phyloP scores from a whole-genome alignment of 148 eudicot genomes.

The Cornus suecica region DNA sequence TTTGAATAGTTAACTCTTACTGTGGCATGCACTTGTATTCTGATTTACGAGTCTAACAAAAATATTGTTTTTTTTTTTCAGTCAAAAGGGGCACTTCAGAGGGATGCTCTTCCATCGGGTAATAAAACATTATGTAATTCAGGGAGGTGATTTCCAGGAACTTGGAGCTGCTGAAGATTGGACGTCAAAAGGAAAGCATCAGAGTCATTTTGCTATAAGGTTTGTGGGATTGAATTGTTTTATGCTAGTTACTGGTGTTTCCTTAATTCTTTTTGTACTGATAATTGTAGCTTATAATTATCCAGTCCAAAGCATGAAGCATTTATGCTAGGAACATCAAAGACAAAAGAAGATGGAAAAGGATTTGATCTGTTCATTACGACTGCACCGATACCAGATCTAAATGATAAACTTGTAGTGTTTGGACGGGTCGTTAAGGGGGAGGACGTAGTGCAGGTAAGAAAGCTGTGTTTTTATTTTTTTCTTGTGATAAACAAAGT shows the following conservation, averaged over 20 bases:
- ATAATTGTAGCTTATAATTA: slow-evolving; percentile 1
- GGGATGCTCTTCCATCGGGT: slow-evolving; percentile 87
- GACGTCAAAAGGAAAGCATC: slow-evolving; percentile 68
- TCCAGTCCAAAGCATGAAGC: slow-evolving; percentile 88
- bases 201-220: slow-evolving; percentile 71
- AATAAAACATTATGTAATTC: slow-evolving; percentile 77
- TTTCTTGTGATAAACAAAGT: neutral
- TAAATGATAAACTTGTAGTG: slow-evolving; percentile 71
- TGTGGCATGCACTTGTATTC: neutral
- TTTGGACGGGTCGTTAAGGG: slow-evolving; percentile 82
- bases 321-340: slow-evolving; percentile 89
- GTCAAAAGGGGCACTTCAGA: slow-evolving; percentile 72
- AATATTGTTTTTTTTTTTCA: slow-evolving; percentile 29
- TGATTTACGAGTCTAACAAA: neutral
- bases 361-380: slow-evolving; percentile 76
- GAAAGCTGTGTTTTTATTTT: neutral
- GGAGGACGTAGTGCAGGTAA: slow-evolving; percentile 87
- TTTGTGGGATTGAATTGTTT: slow-evolving; percentile 11
- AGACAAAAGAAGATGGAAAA: slow-evolving; percentile 46
- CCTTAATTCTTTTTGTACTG: neutral
- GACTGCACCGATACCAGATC: slow-evolving; percentile 86
- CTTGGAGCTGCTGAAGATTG: slow-evolving; percentile 66
- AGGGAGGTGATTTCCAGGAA: slow-evolving; percentile 60
- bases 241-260: neutral
- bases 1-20: neutral